These are phyloP conservation scores for Escallonia rubra DNA, from an alignment of 129 eudicot species.

Conservation along the genomic window DNA sequence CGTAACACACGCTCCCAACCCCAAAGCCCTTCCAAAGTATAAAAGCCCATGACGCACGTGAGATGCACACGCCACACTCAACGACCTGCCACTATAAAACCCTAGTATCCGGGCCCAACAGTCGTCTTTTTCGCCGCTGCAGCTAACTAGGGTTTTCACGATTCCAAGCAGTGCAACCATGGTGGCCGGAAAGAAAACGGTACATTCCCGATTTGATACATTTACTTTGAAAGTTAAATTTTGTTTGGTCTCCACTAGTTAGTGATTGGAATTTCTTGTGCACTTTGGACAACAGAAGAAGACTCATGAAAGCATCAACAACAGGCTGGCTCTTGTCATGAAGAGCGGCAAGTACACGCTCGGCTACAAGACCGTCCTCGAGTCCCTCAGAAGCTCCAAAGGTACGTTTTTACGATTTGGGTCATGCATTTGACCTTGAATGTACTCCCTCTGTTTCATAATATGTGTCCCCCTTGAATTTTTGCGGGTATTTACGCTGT, in stretches of 20 bases:
- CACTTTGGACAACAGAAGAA: conserved; percentile 33
- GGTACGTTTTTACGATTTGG: conserved; percentile 13
- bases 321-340: conserved; percentile 60
- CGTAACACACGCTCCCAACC: background rate
- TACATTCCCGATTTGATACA: background rate
- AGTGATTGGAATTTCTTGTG: background rate
- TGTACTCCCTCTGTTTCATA: too few relatives aligned
- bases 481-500: too few relatives aligned
- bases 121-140: too few relatives aligned
- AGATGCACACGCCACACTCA: too few relatives aligned
- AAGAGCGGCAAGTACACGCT: conserved; percentile 62
- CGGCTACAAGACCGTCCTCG: conserved; percentile 61
- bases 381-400: conserved; percentile 53
- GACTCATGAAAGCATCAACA: conserved; percentile 71
- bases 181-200: conserved; percentile 1
- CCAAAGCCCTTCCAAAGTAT: background rate
- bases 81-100: too few relatives aligned
- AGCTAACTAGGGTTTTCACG: background rate
- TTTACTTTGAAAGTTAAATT: background rate
- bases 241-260: background rate
- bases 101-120: too few relatives aligned
- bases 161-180: background rate
- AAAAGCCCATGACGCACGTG: too few relatives aligned
- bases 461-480: too few relatives aligned
- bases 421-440: too few relatives aligned